Base-by-base conservation (phyloP, 352 stramenopile species). In the Phytophthora rubi region DNA sequence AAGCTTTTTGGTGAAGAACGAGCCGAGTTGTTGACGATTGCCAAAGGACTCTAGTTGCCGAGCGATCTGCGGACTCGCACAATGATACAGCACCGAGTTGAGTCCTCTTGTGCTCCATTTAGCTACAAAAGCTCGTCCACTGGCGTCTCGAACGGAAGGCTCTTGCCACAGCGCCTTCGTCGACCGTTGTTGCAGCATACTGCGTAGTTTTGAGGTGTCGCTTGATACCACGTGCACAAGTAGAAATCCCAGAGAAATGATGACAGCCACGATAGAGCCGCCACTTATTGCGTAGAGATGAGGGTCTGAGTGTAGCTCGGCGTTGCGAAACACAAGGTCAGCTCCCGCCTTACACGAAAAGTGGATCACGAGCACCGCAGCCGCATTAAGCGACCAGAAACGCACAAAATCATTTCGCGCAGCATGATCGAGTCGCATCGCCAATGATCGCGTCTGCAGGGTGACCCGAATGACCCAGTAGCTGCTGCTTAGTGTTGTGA, bases 251-350 rank as follows among this genome's bases (percentile, higher is more conserved):
- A 64, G 32, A 12, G 69, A 74, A n/a, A 78, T 71, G n/a, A 47
- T 52, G 33, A 70, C 3, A 45, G 62, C 44, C 23, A 70, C 54
- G 6, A 63, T 6, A 4, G 68, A 32, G 18, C 69, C 66, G 13
- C 73, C 70, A n/a, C 70, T 53, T 32, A 80, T 75, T n/a, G 73
- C 73, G 51, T 80, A 78, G 12, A 80, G 56, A 47, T 80, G 73
- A 28, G 73, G 73, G 13, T 80, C 73, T 2, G 68, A 80, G 59
- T 51, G 73, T 33, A 80, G 44, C 30, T 69, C 58, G 2, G 68
- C 53, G 7, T 72, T 65, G 15, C 65, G 42, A 30, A 72, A 56
- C 0, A 73, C 13, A n/a, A 66, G 55, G 35, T 80, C 64, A 13
- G 60, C 55, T 8, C 39, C 32, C 10, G 33, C 53, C 23, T 80